Conservation (phyloP, 306 rosid genomes). For the Castanea crenata region DNA sequence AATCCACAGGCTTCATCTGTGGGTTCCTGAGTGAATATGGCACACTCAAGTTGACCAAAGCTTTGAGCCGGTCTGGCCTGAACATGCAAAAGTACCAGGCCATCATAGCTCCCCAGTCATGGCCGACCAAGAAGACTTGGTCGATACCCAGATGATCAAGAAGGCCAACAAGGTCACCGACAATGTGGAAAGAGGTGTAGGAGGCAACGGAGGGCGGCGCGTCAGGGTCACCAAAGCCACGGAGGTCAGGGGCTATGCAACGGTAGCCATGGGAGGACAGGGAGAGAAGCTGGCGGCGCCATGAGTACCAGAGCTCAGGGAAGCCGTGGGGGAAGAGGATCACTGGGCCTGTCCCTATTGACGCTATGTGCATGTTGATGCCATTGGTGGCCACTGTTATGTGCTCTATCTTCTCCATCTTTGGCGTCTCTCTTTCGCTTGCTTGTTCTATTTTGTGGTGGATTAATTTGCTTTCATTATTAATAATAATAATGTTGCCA, state of each 20-base stretch:
- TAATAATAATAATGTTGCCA: too few relatives aligned
- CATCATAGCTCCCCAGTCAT: conserved; percentile 63
- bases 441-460: too few relatives aligned
- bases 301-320: conserved; percentile 72
- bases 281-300: conserved; percentile 74
- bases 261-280: conserved; percentile 68
- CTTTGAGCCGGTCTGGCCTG: conserved; percentile 58
- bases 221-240: conserved; percentile 71
- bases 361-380: conserved; percentile 65
- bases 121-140: conserved; percentile 60
- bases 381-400: conserved; percentile 53
- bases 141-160: conserved; percentile 49
- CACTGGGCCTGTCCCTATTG: conserved; percentile 61
- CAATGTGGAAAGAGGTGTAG: conserved; percentile 57
- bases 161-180: conserved; percentile 63
- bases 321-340: conserved; percentile 65
- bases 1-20: conserved; percentile 13
- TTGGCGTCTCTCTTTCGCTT: not conserved
- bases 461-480: too few relatives aligned
- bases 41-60: conserved; percentile 61
- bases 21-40: conserved; percentile 46
- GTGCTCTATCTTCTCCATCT: conserved; percentile 67
- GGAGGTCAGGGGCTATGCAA: conserved; percentile 73
- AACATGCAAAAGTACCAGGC: conserved; percentile 61
- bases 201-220: conserved; percentile 45